phyloP scores from a whole-genome alignment of 2,329 filamentous ascomycete genomes.

The Macroventuria anomochaeta region DNA sequence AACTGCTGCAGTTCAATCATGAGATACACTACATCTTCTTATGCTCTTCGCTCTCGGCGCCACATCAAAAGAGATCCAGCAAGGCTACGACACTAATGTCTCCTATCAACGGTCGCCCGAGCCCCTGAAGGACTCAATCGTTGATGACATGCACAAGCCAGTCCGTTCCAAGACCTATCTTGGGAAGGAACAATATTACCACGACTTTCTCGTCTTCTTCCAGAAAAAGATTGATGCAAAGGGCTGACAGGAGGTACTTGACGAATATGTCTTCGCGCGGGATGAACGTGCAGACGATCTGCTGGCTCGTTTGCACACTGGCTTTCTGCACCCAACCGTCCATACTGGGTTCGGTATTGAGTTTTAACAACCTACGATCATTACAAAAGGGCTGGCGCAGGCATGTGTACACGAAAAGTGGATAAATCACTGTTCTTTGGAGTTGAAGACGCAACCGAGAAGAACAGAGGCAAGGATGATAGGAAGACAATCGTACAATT shows the following conservation, averaged over 20 bases:
- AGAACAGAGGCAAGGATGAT: constrained; percentile 24
- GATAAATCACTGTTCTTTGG: constrained; percentile 62
- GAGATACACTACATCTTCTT: constrained; percentile 78
- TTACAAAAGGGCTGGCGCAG: constrained; percentile 82
- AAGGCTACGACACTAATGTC: constrained; percentile 69
- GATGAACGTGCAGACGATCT: constrained; percentile 71
- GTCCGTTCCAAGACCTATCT: constrained; percentile 64
- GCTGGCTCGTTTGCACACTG: constrained; percentile 70
- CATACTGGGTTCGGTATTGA: constrained; percentile 86
- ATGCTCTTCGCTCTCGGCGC: constrained; percentile 79
- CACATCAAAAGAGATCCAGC: constrained; percentile 63
- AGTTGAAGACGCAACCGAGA: constrained; percentile 58
- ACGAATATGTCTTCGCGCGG: constrained; percentile 72
- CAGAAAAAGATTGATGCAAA: constrained; percentile 71
- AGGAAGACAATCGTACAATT: constrained; percentile 62
- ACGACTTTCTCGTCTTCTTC: constrained; percentile 79
- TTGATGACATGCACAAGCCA: constrained; percentile 65
- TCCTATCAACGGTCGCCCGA: constrained; percentile 68
- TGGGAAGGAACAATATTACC: constrained; percentile 70
- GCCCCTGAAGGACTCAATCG: constrained; percentile 56
- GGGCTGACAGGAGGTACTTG: constrained; percentile 67
- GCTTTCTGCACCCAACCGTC: constrained; percentile 80
- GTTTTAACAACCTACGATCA: constrained; percentile 79
- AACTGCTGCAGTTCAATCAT: constrained; percentile 78
- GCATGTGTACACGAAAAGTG: constrained; percentile 70